phyloP scores from a whole-genome alignment of 768 basidiomycete genomes.

The Russula emetica region DNA sequence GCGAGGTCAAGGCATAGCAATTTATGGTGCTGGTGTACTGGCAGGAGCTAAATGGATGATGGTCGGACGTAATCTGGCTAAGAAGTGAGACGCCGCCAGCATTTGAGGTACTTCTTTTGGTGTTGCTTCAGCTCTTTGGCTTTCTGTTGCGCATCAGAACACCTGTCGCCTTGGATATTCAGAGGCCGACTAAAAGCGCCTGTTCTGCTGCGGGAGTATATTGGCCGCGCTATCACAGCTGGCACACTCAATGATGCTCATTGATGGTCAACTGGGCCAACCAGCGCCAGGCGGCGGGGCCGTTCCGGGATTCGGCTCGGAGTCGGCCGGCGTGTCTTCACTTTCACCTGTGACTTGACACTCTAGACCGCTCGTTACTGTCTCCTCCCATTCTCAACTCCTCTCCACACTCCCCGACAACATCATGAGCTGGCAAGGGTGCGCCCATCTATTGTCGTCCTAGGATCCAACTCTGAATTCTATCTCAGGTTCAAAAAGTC shows the following conservation, averaged over 20 bases:
- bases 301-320: not conserved
- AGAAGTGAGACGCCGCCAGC: conserved; percentile 15
- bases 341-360: not conserved
- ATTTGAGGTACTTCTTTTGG: conserved; percentile 3
- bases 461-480: not conserved
- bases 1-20: not conserved
- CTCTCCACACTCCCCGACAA: not conserved
- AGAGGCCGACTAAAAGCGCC: conserved; percentile 1
- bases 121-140: not conserved
- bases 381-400: not conserved
- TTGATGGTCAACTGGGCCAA: not conserved
- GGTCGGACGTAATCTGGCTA: conserved; percentile 20
- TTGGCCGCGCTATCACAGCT: conserved; percentile 3
- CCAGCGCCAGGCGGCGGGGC: not conserved
- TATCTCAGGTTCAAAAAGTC: conserved; percentile 82
- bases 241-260: not conserved
- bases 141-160: not conserved
- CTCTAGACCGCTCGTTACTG: not conserved
- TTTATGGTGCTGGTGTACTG: not conserved
- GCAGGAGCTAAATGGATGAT: conserved; percentile 6
- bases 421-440: conserved; percentile 26
- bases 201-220: not conserved
- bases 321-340: not conserved
- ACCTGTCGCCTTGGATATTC: not conserved
- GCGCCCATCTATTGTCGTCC: not conserved